Evolutionary conservation across 2,329 filamentous ascomycete genomes (phyloP).

Genomic region (Dissoconium aciculare): DNA sequence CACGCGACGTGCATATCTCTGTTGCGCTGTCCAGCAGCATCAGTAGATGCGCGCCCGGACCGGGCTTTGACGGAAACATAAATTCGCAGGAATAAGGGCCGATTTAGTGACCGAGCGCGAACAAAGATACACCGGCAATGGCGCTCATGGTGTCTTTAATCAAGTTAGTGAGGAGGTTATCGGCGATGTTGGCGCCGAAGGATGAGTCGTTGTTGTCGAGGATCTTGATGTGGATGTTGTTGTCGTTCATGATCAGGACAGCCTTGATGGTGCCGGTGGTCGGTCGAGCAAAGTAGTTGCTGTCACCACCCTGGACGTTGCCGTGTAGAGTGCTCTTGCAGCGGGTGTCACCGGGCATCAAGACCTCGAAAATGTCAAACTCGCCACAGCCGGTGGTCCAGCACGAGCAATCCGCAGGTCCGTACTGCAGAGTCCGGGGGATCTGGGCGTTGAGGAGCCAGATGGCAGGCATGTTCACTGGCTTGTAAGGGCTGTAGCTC

Average conservation of each 20-base stretch:
- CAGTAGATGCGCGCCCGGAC: too few relatives aligned
- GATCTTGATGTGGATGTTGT: slow-evolving; percentile 42
- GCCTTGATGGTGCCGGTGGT: slow-evolving; percentile 44
- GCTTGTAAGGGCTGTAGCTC: slow-evolving; percentile 25
- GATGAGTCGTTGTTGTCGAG: slow-evolving; percentile 25
- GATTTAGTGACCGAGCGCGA: too few relatives aligned
- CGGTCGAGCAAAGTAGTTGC: slow-evolving; percentile 58
- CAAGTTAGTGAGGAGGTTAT: slow-evolving; percentile 23
- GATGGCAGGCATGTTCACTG: slow-evolving; percentile 52
- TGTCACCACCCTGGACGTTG: slow-evolving; percentile 47
- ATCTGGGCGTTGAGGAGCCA: slow-evolving; percentile 65
- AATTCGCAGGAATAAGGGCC: too few relatives aligned
- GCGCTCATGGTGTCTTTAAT: slow-evolving; percentile 22
- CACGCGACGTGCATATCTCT: too few relatives aligned
- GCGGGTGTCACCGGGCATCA: slow-evolving; percentile 47
- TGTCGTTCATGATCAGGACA: slow-evolving; percentile 45
- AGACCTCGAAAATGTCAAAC: slow-evolving; percentile 60
- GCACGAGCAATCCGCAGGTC: slow-evolving; percentile 49
- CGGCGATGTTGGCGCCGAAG: slow-evolving; percentile 24
- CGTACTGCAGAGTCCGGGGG: slow-evolving; percentile 55
- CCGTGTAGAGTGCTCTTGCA: slow-evolving; percentile 57
- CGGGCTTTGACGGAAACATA: too few relatives aligned
- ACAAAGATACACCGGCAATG: too few relatives aligned
- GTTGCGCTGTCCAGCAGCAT: too few relatives aligned
- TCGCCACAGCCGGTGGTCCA: slow-evolving; percentile 59